A percentile compares a stretch with the other conserved stretches of the same genome.
phyloP scores from a whole-genome alignment of 345 rosid genomes.

The Eucalyptus viminalis region DNA sequence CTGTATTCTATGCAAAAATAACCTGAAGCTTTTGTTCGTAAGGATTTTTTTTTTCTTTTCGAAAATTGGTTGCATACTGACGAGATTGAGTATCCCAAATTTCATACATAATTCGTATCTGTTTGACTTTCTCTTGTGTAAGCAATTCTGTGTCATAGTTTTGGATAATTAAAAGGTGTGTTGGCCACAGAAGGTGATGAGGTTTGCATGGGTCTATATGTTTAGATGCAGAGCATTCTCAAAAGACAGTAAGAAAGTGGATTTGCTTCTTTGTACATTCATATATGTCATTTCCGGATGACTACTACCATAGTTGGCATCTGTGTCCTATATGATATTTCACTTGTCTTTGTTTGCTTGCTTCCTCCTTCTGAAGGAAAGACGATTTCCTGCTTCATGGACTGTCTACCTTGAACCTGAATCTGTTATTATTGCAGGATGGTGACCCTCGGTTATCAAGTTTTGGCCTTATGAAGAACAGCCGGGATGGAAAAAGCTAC shows the following conservation, averaged over 20 bases:
- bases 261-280: background rate
- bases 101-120: background rate
- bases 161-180: background rate
- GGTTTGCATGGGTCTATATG: background rate
- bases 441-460: slow-evolving; percentile 40
- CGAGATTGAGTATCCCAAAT: background rate
- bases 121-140: background rate
- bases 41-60: background rate
- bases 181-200: background rate
- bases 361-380: background rate
- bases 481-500: slow-evolving; percentile 48
- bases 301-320: background rate
- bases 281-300: background rate
- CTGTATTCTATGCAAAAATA: background rate
- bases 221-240: background rate
- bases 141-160: background rate
- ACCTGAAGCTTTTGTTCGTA: background rate
- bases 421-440: background rate
- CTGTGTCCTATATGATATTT: background rate
- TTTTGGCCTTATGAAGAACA: slow-evolving; percentile 49
- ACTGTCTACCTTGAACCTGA: background rate
- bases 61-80: background rate
- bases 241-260: background rate
- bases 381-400: background rate
- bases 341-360: background rate